Conservation (phyloP, 2,329 filamentous ascomycete genomes). For the Neopestalotiopsis rosae region DNA sequence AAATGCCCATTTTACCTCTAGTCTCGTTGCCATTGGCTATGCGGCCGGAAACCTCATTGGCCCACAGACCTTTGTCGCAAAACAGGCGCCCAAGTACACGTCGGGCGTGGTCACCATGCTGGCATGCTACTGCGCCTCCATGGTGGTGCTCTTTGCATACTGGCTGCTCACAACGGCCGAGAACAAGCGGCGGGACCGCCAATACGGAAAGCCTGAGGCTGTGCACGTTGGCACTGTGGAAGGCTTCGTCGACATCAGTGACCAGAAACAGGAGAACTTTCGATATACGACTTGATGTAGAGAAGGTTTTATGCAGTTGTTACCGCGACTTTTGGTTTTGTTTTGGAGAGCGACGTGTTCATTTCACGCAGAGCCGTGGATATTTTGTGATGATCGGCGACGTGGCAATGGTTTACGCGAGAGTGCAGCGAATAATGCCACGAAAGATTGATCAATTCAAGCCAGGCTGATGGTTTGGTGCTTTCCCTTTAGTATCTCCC, state of each 20-base stretch:
- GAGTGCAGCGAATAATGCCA: too few relatives aligned
- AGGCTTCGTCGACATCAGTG: slow-evolving; percentile 21
- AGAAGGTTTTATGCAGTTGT: not conserved
- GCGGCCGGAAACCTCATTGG: slow-evolving; percentile 47
- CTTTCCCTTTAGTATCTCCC: slow-evolving; percentile 23
- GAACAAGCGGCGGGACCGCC: slow-evolving; percentile 31
- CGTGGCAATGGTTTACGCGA: too few relatives aligned
- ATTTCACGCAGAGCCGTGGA: too few relatives aligned
- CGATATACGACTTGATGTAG: not conserved
- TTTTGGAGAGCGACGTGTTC: not conserved
- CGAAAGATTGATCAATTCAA: not conserved
- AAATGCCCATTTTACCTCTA: not conserved
- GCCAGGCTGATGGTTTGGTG: not conserved
- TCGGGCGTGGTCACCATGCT: slow-evolving; percentile 43
- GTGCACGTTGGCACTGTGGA: slow-evolving; percentile 27
- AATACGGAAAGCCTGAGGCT: slow-evolving; percentile 30
- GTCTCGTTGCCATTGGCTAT: slow-evolving; percentile 45
- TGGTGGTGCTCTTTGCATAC: slow-evolving; percentile 37
- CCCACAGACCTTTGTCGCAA: slow-evolving; percentile 44
- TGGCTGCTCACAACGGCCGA: slow-evolving; percentile 33
- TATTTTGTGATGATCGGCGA: too few relatives aligned
- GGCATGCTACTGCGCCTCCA: slow-evolving; percentile 38
- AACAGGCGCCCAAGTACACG: slow-evolving; percentile 44
- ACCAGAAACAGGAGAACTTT: not conserved
- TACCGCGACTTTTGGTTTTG: not conserved